A percentile compares a stretch with the other conserved stretches of the same genome.
Evolutionary conservation across 108 stramenopile genomes (phyloP).

Genomic region (Cyclotella cryptica): DNA sequence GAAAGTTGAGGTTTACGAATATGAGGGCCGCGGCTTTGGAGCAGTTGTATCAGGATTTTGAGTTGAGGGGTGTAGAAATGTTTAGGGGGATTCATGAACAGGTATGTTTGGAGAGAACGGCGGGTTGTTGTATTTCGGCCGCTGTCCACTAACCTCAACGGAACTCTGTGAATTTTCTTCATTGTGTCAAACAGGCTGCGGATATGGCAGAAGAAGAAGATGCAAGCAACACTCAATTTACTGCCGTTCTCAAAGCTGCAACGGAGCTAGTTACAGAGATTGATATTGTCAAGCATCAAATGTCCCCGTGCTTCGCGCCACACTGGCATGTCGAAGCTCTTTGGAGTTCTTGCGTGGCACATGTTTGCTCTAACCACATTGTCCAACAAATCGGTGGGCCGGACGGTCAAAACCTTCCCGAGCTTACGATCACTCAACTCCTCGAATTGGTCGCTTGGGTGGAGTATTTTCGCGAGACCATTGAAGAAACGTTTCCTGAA

Average conservation of each 20-base stretch:
- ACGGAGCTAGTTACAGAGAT: constrained; percentile 86
- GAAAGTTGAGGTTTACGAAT: constrained; percentile 79
- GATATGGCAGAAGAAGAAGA: constrained; percentile 74
- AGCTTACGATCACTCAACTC: constrained; percentile 84
- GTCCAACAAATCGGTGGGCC: constrained; percentile 89
- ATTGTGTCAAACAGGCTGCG: constrained; percentile 39
- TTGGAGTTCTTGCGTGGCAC: constrained; percentile 88
- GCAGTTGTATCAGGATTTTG: constrained; percentile 87
- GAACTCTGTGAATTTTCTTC: not conserved
- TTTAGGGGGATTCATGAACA: constrained; percentile 75
- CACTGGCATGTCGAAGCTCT: constrained; percentile 86
- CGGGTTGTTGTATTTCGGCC: not conserved
- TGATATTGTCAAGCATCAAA: constrained; percentile 82
- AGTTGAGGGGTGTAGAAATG: constrained; percentile 75
- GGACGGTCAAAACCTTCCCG: constrained; percentile 80
- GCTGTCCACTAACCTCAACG: not conserved
- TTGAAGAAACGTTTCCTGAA: constrained; percentile 89
- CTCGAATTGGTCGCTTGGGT: constrained; percentile 92
- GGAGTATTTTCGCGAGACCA: constrained; percentile 85
- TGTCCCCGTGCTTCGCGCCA: constrained; percentile 89
- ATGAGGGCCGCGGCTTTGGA: constrained; percentile 88
- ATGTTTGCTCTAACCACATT: constrained; percentile 86
- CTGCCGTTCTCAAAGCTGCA: constrained; percentile 81
- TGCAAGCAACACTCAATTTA: constrained; percentile 70
- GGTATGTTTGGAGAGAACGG: constrained; percentile 15